Base-by-base conservation (phyloP, 2,329 filamentous ascomycete species). In the Rutstroemia sydowiana region DNA sequence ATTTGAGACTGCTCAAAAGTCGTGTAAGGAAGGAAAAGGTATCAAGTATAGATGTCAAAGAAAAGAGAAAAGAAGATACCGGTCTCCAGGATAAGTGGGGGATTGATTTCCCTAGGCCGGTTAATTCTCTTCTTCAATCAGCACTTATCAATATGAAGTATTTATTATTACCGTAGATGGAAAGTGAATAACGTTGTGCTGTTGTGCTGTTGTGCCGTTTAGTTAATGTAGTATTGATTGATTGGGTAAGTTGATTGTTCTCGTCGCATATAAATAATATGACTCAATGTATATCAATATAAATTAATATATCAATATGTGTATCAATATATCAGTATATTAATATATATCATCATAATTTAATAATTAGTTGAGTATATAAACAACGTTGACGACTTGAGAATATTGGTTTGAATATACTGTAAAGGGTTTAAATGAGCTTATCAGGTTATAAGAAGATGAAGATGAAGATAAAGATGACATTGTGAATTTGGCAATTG, bases 231-330 rank as follows among this genome's bases (percentile, higher is more conserved):
- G 13, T 18, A 41, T 16, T 20, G 20, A 10, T 18, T 10, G 37
- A 41, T 16, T 21, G 21, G 6, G 18, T 20, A 41, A 41, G 30
- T 11, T 30, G 48, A 28, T 26, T 16, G 40, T 50, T 50, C 40
- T 45, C 41, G 48, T 50, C 48, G 31, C 48, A 50, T 50, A 14
- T 16, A 45, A 28, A 14, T n/a, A n/a, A n/a, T n/a, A n/a, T n/a
- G n/a, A n/a, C n/a, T n/a, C n/a, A n/a, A n/a, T n/a, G n/a, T n/a
- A n/a, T n/a, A n/a, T n/a, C n/a, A n/a, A 26, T 43, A 43, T 26
- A 26, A 26, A 42, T 16, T 16, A 18, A 40, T 18, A 14, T 40
- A 36, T 16, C 36, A 45, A 45, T 36, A 31, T 30, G 13, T 10
- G 30, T 45, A 34, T 20, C 18, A 13, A 7, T 41, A 20, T 16